phyloP scores from a whole-genome alignment of 208 protist species.

The Acanthamoeba sp. region DNA sequence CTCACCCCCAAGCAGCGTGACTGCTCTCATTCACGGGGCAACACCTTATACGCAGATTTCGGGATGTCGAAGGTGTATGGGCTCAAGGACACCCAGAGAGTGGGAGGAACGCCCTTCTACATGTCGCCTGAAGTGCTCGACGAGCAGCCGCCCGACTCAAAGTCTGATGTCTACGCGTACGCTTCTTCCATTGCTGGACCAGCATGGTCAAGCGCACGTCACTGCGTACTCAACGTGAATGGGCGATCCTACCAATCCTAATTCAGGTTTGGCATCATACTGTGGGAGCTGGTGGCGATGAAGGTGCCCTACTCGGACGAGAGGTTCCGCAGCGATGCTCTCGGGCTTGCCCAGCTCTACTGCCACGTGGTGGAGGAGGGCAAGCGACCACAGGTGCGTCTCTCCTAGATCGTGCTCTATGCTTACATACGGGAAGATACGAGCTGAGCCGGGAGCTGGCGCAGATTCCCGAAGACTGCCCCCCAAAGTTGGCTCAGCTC shows the following conservation, averaged over 20 bases:
- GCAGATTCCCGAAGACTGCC: conserved; percentile 43
- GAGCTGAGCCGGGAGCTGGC: too few species aligned
- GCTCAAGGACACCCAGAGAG: background rate
- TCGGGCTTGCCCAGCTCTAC: conserved; percentile 38
- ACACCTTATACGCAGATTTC: background rate
- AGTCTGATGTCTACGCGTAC: conserved; percentile 47
- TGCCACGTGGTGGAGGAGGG: conserved; percentile 5
- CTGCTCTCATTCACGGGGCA: background rate
- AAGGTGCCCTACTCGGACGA: conserved; percentile 65
- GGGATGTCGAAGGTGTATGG: conserved; percentile 42
- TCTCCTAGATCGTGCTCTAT: too few species aligned
- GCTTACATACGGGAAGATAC: too few species aligned
- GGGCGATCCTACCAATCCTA: too few species aligned
- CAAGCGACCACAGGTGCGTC: background rate
- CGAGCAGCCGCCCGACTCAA: background rate
- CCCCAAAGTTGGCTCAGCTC: background rate
- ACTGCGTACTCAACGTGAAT: too few species aligned
- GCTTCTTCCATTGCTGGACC: background rate
- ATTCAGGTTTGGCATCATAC: conserved; percentile 69
- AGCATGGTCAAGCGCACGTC: background rate
- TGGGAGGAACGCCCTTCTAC: conserved; percentile 35
- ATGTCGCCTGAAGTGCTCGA: conserved; percentile 39
- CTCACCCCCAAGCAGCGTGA: too few species aligned
- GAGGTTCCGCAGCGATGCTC: background rate
- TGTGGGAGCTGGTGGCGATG: conserved; percentile 63